A percentile compares a stretch with the other conserved stretches of the same genome.
Evolutionary conservation across 192 early-diverging fungal genomes (phyloP).

Genomic region (Diversispora eburnea): DNA sequence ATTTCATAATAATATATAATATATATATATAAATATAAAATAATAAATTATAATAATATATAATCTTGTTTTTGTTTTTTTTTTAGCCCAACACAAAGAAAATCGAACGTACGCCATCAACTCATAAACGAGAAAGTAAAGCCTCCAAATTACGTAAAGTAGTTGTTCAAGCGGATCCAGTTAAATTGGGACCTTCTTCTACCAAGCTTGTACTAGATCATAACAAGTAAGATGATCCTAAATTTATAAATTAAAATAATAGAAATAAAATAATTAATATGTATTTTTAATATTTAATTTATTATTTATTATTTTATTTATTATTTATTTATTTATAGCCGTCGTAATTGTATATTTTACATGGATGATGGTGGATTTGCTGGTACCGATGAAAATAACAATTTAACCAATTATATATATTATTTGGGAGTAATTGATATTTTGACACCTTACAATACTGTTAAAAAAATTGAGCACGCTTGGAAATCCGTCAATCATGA

Average conservation of each 20-base stretch:
- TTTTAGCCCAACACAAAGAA: slow-evolving; percentile 46
- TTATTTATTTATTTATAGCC: slow-evolving; percentile 40
- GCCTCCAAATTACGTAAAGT: slow-evolving; percentile 53
- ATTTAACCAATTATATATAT: slow-evolving; percentile 72
- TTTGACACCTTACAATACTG: slow-evolving; percentile 86
- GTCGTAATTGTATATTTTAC: slow-evolving; percentile 81
- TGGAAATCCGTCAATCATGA: slow-evolving; percentile 84
- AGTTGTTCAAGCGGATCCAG: slow-evolving; percentile 54
- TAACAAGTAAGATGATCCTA: slow-evolving; percentile 42
- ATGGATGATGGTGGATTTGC: slow-evolving; percentile 86
- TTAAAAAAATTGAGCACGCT: slow-evolving; percentile 85
- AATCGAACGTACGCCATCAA: slow-evolving; percentile 42
- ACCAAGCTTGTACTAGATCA: slow-evolving; percentile 51
- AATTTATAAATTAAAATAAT: not conserved
- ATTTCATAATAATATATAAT: not conserved
- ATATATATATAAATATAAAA: not conserved
- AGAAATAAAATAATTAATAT: not conserved
- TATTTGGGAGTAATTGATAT: slow-evolving; percentile 98
- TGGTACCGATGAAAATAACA: slow-evolving; percentile 69
- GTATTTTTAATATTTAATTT: not conserved
- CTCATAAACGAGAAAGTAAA: slow-evolving; percentile 53
- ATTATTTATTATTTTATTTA: not conserved
- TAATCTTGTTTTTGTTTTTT: not conserved
- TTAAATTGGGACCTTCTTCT: slow-evolving; percentile 53
- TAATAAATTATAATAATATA: not conserved